A percentile compares a stretch with the other conserved stretches of the same genome.
phyloP scores from a whole-genome alignment of 2,329 filamentous ascomycete genomes.

The Helotiales sp. region DNA sequence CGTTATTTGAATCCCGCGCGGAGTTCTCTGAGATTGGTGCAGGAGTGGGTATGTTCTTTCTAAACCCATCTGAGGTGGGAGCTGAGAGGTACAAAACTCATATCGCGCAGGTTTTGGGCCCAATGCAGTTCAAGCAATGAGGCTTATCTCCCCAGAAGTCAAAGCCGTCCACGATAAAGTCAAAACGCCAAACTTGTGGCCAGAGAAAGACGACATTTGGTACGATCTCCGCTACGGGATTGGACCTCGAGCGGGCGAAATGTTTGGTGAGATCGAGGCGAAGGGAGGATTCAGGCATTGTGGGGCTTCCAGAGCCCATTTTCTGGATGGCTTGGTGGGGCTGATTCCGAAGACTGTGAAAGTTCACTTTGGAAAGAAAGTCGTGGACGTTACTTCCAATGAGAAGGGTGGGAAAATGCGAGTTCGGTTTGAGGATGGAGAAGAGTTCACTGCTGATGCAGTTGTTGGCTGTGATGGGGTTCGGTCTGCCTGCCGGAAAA shows the following conservation, averaged over 20 bases:
- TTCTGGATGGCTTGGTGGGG: conserved; percentile 48
- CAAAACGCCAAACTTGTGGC: conserved; percentile 35
- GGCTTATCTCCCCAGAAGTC: conserved; percentile 54
- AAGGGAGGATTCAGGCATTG: conserved; percentile 38
- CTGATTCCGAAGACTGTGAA: conserved; percentile 43
- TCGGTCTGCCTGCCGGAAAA: conserved; percentile 56
- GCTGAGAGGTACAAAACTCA: not conserved
- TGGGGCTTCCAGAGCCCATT: conserved; percentile 46
- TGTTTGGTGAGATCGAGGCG: conserved; percentile 38
- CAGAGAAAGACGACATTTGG: conserved; percentile 45
- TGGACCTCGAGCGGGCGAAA: conserved; percentile 28
- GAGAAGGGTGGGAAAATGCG: conserved; percentile 24
- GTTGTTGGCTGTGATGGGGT: conserved; percentile 69
- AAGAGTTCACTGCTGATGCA: conserved; percentile 47
- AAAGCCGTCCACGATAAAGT: conserved; percentile 49
- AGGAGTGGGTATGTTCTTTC: conserved; percentile 48
- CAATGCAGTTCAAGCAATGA: conserved; percentile 60
- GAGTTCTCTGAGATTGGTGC: conserved; percentile 63
- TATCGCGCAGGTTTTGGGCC: conserved; percentile 52
- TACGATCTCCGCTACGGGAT: conserved; percentile 47
- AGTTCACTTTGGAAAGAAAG: conserved; percentile 41
- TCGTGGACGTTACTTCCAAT: conserved; percentile 36
- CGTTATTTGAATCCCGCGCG: conserved; percentile 60
- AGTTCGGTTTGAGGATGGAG: conserved; percentile 48
- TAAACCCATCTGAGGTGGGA: too few species aligned